These are phyloP conservation scores for Penicillium hesseltinei DNA, from an alignment of 2,329 filamentous ascomycete species.

Conservation along the genomic window DNA sequence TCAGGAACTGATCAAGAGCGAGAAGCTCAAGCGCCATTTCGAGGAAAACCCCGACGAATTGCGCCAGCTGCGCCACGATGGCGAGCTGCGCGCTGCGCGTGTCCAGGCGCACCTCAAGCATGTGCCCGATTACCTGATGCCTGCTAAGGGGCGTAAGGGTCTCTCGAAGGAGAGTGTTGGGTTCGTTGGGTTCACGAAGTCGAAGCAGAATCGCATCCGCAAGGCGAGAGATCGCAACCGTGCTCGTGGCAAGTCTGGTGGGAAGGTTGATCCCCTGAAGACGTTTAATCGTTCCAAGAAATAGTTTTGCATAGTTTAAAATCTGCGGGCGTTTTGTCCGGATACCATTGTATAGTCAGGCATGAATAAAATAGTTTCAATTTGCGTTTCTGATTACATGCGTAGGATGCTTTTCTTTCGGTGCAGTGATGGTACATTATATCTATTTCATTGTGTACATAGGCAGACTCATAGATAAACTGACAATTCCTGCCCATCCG, in stretches of 20 bases:
- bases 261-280: conserved; percentile 80
- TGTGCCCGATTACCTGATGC: conserved; percentile 89
- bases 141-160: conserved; percentile 69
- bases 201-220: conserved; percentile 51
- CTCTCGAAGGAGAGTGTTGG: conserved; percentile 66
- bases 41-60: conserved; percentile 94
- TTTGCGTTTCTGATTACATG: neutral
- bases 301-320: conserved; percentile 21
- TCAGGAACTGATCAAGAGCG: conserved; percentile 86
- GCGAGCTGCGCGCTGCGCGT: conserved; percentile 76
- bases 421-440: neutral
- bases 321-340: conserved; percentile 7
- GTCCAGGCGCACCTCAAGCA: conserved; percentile 89
- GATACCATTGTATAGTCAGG: conserved; percentile 15
- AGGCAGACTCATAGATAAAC: neutral
- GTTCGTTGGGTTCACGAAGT: conserved; percentile 66
- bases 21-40: conserved; percentile 92
- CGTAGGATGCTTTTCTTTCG: neutral
- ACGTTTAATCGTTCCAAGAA: conserved; percentile 67
- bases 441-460: neutral
- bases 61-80: conserved; percentile 83
- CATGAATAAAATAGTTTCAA: conserved; percentile 19
- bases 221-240: conserved; percentile 48
- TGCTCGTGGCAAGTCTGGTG: conserved; percentile 43
- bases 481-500: conserved; percentile 20